Evolutionary conservation across 2,329 filamentous ascomycete species (phyloP), one percentile per base, ranked within the genome.

Genomic region (Neofusicoccum laricinum): DNA sequence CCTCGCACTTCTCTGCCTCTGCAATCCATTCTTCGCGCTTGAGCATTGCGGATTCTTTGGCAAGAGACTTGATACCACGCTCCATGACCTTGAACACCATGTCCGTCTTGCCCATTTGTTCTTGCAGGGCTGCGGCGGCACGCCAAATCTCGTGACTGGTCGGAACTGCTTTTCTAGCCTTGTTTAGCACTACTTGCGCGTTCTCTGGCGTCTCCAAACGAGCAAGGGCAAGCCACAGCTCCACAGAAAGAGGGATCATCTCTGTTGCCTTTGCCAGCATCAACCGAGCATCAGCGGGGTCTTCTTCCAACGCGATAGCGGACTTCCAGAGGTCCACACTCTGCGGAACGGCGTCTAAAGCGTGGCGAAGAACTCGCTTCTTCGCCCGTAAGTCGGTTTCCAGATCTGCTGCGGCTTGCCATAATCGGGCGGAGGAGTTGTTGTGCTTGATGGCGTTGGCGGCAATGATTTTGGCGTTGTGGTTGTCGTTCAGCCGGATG

Each of bases 291-390:
- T 97, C 93, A 34, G 89, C 90, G 0, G 90, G 86, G 69, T 97
- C 90, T 72, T 97, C 94, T 73, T 98, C 95, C 63, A 98, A 81
- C 70, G 98, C 98, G 67, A 99, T 94, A 4, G 94, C 90, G 74
- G 96, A 93, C 75, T 98, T 99, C 95, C 95, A 99, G n/a, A 99
- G 85, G 46, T 91, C 90, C 53, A 98, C 95, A 0, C 94, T 98
- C 72, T 97, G 92, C 0, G 93, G 93, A 45, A 97, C 91, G 72
- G 97, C 90, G 71, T 98, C 92, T 49, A 99, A 83, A 0, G 95
- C 96, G 73, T 96, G 91, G 63, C 93, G 87, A 38, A 97, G 88
- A 7, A 99, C 95, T 73, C 93, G 89, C 79, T 98, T 98, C 78
- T 96, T 96, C 11, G 92, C 91, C 65, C 89, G 86, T 1, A 87